Evolutionary conservation across 2,329 filamentous ascomycete genomes (phyloP).

Genomic region (Fusarium globosum): DNA sequence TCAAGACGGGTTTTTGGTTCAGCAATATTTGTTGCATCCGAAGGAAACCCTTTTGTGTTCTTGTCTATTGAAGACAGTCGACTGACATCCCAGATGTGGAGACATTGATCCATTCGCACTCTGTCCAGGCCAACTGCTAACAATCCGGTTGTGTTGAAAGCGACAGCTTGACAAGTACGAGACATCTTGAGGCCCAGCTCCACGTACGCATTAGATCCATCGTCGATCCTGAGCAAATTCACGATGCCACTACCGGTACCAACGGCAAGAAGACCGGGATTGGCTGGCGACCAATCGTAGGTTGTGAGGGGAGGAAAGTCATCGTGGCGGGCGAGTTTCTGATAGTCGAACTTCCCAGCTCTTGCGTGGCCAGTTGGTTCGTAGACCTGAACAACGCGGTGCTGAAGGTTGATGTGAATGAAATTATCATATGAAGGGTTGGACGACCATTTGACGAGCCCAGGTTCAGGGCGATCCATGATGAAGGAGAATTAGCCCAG

Average conservation of each 20-base stretch:
- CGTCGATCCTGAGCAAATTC: constrained; percentile 77
- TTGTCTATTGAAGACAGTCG: constrained; percentile 64
- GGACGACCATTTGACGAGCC: constrained; percentile 75
- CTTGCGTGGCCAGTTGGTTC: constrained; percentile 70
- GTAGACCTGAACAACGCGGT: constrained; percentile 71
- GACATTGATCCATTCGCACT: constrained; percentile 82
- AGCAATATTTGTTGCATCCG: constrained; percentile 60
- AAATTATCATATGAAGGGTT: constrained; percentile 69
- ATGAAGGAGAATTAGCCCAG: constrained; percentile 29
- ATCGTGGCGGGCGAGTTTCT: constrained; percentile 68
- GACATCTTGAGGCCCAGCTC: constrained; percentile 79
- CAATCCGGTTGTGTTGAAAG: constrained; percentile 77
- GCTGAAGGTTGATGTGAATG: constrained; percentile 72
- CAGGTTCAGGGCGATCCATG: constrained; percentile 71
- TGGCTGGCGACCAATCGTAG: constrained; percentile 73
- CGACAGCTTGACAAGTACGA: constrained; percentile 82
- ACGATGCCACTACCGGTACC: constrained; percentile 81
- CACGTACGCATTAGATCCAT: constrained; percentile 72
- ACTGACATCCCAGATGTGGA: constrained; percentile 85
- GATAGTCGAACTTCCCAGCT: constrained; percentile 67
- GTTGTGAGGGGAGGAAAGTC: constrained; percentile 72
- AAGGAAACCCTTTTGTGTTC: constrained; percentile 61
- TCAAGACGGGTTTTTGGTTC: constrained; percentile 70
- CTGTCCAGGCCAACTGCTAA: constrained; percentile 84
- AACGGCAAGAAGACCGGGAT: constrained; percentile 76